Evolutionary conservation across 164 flowering plant species (phyloP).

Genomic region (Magnolia officinalis): DNA sequence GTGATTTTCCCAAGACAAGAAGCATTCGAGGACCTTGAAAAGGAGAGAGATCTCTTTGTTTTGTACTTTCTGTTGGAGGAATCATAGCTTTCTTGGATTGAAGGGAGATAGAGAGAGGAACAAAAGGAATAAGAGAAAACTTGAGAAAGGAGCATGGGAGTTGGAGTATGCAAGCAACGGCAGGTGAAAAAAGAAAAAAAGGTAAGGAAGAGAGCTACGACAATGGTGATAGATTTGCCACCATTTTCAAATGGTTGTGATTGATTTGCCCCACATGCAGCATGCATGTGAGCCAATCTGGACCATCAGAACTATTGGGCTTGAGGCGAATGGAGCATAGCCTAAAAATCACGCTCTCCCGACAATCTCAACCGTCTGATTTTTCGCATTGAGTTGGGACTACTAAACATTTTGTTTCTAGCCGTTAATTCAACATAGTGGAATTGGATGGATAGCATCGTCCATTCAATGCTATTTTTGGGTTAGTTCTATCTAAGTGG

Average conservation of each 20-base stretch:
- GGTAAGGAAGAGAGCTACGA: slow-evolving; percentile 8
- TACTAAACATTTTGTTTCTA: too few species aligned
- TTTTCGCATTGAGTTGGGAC: too few species aligned
- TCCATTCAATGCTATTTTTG: too few species aligned
- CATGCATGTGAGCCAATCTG: neutral
- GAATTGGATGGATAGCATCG: too few species aligned
- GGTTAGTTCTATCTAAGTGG: too few species aligned
- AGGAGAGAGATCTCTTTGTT: slow-evolving; percentile 27
- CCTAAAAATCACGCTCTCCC: too few species aligned
- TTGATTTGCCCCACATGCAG: neutral
- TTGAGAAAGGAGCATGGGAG: slow-evolving; percentile 48
- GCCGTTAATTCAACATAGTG: too few species aligned
- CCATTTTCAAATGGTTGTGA: neutral
- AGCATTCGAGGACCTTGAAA: slow-evolving; percentile 25
- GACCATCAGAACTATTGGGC: neutral
- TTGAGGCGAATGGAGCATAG: too few species aligned
- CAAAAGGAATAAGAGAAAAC: slow-evolving; percentile 32
- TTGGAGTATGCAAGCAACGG: slow-evolving; percentile 53
- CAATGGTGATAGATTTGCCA: neutral
- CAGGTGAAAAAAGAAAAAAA: slow-evolving; percentile 47
- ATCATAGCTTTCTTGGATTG: slow-evolving; percentile 56
- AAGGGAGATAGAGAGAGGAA: slow-evolving; percentile 22
- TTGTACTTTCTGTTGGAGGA: slow-evolving; percentile 21
- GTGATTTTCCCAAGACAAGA: slow-evolving; percentile 18
- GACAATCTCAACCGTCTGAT: too few species aligned